Conservation (phyloP, 2,329 filamentous ascomycete species). For the Clarireedia homoeocarpa region DNA sequence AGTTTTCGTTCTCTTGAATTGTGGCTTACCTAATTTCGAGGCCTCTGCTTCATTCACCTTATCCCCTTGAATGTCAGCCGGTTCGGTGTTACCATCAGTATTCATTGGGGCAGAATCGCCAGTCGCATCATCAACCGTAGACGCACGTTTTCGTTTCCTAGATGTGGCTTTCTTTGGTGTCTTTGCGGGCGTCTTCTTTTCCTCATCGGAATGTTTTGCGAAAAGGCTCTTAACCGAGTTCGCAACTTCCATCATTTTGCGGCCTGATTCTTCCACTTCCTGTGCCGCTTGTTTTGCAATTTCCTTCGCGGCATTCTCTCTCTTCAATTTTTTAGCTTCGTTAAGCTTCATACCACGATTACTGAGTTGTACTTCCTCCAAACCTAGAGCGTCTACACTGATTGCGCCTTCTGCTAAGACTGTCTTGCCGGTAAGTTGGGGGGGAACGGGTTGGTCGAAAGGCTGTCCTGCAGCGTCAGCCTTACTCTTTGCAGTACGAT, state of each 20-base stretch:
- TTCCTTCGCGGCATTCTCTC: constrained; percentile 64
- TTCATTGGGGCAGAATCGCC: not conserved
- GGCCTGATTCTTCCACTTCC: constrained; percentile 50
- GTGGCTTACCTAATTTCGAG: constrained; percentile 30
- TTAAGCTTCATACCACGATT: constrained; percentile 73
- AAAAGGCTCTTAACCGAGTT: constrained; percentile 37
- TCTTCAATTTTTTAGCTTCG: constrained; percentile 71
- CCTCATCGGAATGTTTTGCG: constrained; percentile 16
- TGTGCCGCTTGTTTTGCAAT: constrained; percentile 53
- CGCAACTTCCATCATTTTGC: constrained; percentile 43
- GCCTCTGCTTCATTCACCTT: constrained; percentile 11
- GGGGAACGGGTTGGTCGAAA: constrained; percentile 40
- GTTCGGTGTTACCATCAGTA: constrained; percentile 19
- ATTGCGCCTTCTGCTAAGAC: constrained; percentile 53
- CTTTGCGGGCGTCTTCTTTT: constrained; percentile 15
- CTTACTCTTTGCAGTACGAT: constrained; percentile 51
- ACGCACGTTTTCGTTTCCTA: constrained; percentile 28
- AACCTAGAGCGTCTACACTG: constrained; percentile 41
- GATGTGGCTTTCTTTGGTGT: constrained; percentile 19
- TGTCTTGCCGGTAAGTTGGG: constrained; percentile 28
- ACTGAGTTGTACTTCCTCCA: constrained; percentile 55
- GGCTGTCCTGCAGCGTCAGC: constrained; percentile 57
- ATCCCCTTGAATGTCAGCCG: constrained; percentile 10
- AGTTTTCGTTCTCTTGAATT: constrained; percentile 45
- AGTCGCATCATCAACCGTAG: constrained; percentile 8